phyloP scores from a whole-genome alignment of 2,329 filamentous ascomycete genomes.

The Chaetomium strumarium region DNA sequence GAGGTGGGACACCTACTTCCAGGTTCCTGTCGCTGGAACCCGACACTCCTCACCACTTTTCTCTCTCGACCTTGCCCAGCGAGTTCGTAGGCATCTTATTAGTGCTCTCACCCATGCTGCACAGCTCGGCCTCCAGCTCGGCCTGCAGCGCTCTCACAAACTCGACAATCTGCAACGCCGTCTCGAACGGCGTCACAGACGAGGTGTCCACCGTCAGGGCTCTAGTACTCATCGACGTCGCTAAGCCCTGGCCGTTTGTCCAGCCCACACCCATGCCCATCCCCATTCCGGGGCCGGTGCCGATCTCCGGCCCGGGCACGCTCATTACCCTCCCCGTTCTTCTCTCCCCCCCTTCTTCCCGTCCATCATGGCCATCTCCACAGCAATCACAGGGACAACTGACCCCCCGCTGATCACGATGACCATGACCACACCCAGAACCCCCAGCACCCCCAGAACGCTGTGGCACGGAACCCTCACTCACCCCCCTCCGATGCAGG shows the following conservation, averaged over 20 bases:
- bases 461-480: neutral
- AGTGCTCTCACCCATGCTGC: conserved; percentile 1
- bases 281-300: neutral
- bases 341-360: neutral
- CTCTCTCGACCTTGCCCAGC: conserved; percentile 13
- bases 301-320: neutral
- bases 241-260: neutral
- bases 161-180: conserved; percentile 27
- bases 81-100: conserved; percentile 16
- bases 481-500: neutral
- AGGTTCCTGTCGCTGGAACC: neutral
- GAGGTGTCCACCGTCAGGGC: conserved; percentile 27
- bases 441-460: neutral
- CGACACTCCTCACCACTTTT: neutral
- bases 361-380: neutral
- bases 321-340: neutral
- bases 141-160: conserved; percentile 23
- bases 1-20: neutral
- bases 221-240: conserved; percentile 10
- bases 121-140: conserved; percentile 17
- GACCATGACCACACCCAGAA: neutral
- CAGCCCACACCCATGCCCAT: neutral
- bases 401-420: too few species aligned
- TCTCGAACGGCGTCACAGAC: conserved; percentile 16
- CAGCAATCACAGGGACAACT: too few species aligned